A percentile compares a stretch with the other conserved stretches of the same genome.
Evolutionary conservation across 148 eudicot species (phyloP).

Genomic region (Polygonum aviculare): DNA sequence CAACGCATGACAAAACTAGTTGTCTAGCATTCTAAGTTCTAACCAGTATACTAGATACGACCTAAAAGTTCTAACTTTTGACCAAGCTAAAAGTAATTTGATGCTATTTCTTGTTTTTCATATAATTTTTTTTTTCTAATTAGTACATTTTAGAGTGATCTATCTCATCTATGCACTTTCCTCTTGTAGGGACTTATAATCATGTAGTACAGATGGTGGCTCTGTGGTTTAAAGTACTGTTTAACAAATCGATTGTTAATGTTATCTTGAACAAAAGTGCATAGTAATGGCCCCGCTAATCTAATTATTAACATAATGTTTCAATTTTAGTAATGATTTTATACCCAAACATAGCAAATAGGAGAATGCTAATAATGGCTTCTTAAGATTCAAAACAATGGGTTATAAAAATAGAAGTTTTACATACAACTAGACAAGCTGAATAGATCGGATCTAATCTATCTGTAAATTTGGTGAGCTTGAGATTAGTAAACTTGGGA

Average conservation of each 20-base stretch:
- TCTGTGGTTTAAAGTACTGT: not conserved
- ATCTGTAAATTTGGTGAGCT: not conserved
- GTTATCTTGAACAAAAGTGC: not conserved
- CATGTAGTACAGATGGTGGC: not conserved
- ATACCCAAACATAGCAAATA: not conserved
- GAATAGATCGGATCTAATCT: not conserved
- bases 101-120: not conserved
- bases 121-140: too few species aligned
- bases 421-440: not conserved
- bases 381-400: not conserved
- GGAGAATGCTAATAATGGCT: not conserved
- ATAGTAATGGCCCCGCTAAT: too few species aligned
- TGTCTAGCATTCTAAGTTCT: not conserved
- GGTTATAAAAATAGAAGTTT: not conserved
- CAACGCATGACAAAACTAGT: not conserved
- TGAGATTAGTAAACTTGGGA: not conserved
- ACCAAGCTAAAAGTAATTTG: not conserved
- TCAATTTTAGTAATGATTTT: not conserved
- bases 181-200: not conserved
- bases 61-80: not conserved
- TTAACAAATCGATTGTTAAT: too few species aligned
- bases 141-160: not conserved
- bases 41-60: not conserved
- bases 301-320: too few species aligned
- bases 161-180: not conserved